phyloP scores from a whole-genome alignment of 129 eudicot species.

The Flaveria sonorensis region DNA sequence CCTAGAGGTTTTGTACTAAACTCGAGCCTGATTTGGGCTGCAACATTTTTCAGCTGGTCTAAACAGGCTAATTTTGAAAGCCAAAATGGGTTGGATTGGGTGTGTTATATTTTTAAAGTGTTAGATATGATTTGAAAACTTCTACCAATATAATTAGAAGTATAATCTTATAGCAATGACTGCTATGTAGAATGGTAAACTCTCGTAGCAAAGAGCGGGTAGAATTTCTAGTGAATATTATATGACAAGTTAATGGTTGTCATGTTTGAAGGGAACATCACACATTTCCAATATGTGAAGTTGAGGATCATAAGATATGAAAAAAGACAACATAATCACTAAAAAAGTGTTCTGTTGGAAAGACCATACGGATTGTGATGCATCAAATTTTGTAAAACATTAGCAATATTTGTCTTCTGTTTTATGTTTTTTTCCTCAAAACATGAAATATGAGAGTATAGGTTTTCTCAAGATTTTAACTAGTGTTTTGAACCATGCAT shows the following conservation, averaged over 20 bases:
- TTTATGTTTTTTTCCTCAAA: background rate
- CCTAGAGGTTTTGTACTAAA: too few relatives aligned
- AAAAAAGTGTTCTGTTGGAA: slow-evolving; percentile 16
- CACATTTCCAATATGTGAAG: slow-evolving; percentile 33
- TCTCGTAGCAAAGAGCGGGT: too few relatives aligned
- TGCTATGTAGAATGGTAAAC: too few relatives aligned
- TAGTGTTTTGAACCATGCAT: background rate
- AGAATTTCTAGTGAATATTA: too few relatives aligned
- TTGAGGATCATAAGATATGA: slow-evolving; percentile 16
- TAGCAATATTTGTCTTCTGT: background rate
- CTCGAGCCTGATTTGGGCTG: too few relatives aligned
- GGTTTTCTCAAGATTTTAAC: background rate
- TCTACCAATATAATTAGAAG: too few relatives aligned
- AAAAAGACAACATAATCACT: slow-evolving; percentile 18
- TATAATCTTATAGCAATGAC: too few relatives aligned
- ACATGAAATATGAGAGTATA: background rate
- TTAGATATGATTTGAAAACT: too few relatives aligned
- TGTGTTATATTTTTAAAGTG: too few relatives aligned
- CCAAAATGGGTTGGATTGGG: too few relatives aligned
- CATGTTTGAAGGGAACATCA: slow-evolving; percentile 26
- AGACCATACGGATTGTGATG: background rate
- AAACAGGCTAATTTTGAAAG: too few relatives aligned
- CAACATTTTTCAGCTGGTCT: too few relatives aligned
- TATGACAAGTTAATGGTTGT: background rate
- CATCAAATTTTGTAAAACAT: slow-evolving; percentile 9